phyloP scores from a whole-genome alignment of 2,329 filamentous ascomycete genomes.

The Trichoderma sp. region DNA sequence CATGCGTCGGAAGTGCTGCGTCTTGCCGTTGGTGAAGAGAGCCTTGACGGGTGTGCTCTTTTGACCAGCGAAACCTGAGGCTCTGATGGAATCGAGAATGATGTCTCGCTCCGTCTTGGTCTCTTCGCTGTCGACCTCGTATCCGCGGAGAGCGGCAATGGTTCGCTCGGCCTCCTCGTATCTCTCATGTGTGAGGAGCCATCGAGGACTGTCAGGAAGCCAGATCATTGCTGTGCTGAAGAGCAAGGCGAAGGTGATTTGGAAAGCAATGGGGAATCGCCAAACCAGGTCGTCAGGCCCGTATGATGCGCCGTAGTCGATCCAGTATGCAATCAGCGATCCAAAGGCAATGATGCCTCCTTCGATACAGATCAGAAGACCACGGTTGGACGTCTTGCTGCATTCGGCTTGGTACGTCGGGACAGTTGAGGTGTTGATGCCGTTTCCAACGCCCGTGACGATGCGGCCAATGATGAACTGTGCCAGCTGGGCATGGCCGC shows the following conservation, averaged over 20 bases:
- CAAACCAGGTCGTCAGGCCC: slow-evolving; percentile 46
- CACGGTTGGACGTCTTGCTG: slow-evolving; percentile 50
- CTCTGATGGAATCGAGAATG: slow-evolving; percentile 48
- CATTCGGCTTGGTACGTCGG: slow-evolving; percentile 57
- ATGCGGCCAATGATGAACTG: slow-evolving; percentile 52
- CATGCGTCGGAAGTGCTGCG: slow-evolving; percentile 64
- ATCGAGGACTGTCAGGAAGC: slow-evolving; percentile 47
- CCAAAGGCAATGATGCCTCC: slow-evolving; percentile 42
- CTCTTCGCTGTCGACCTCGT: slow-evolving; percentile 51
- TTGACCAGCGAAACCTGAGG: slow-evolving; percentile 45
- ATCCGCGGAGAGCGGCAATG: slow-evolving; percentile 33
- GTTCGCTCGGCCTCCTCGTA: slow-evolving; percentile 39
- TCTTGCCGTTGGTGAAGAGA: slow-evolving; percentile 60
- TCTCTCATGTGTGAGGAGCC: slow-evolving; percentile 47
- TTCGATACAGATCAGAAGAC: slow-evolving; percentile 53
- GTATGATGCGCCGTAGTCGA: slow-evolving; percentile 41
- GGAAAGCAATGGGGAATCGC: slow-evolving; percentile 53
- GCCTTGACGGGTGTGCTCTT: slow-evolving; percentile 50
- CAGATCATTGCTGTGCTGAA: slow-evolving; percentile 43
- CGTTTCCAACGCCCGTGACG: slow-evolving; percentile 53
- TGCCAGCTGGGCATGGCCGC: slow-evolving; percentile 37
- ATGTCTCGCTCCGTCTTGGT: slow-evolving; percentile 58
- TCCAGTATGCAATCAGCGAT: slow-evolving; percentile 45
- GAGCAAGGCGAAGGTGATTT: slow-evolving; percentile 40
- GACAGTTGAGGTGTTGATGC: slow-evolving; percentile 51